phyloP scores from a whole-genome alignment of 164 flowering plant genomes.

The Sedum album region DNA sequence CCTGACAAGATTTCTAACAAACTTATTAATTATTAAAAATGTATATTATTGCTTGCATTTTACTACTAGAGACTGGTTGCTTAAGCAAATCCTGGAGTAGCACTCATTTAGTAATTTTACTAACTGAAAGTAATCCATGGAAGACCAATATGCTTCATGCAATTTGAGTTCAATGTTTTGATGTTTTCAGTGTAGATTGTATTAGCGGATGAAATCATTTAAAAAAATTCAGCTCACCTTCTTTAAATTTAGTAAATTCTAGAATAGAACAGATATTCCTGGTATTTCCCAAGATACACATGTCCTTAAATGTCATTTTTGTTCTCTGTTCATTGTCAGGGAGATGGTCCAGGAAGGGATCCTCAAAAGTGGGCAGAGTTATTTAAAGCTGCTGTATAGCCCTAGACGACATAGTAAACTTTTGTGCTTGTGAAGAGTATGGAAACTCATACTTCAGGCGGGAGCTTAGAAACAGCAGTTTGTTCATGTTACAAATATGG shows the following conservation, averaged over 20 bases:
- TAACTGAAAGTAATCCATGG: neutral
- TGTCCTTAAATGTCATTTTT: neutral
- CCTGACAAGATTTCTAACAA: neutral
- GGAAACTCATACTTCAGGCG: neutral
- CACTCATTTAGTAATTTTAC: neutral
- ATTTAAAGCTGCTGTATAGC: constrained; percentile 40
- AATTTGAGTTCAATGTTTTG: neutral
- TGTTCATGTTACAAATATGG: too few species aligned
- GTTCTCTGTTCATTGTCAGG: constrained; percentile 33
- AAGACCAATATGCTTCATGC: neutral
- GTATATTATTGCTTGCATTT: too few species aligned
- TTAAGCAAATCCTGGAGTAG: neutral
- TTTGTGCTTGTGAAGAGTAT: neutral
- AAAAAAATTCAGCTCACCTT: neutral
- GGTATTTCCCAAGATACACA: neutral
- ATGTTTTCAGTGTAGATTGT: too few species aligned
- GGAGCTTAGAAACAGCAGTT: neutral
- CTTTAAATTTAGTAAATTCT: neutral
- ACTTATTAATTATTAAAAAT: too few species aligned
- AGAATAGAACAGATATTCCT: neutral
- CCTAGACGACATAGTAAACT: neutral
- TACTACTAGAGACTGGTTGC: neutral
- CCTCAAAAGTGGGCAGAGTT: constrained; percentile 63
- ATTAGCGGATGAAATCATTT: too few species aligned
- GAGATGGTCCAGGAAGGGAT: constrained; percentile 85